Base-by-base conservation (phyloP, 2,329 filamentous ascomycete genomes). In the Nemania sp. region DNA sequence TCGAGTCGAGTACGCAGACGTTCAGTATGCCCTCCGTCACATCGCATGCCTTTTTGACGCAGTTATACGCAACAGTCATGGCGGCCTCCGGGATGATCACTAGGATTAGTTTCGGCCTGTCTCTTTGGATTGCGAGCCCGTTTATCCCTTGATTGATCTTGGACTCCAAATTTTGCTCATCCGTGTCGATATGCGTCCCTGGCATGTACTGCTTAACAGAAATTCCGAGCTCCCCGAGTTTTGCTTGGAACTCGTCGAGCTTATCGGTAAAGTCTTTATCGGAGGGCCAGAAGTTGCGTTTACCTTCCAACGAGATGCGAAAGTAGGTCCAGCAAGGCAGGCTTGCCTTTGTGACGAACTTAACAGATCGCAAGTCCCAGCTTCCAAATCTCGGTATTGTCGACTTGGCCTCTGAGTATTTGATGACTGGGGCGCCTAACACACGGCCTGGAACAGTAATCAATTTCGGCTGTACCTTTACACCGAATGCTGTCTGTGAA, bases 381-480 rank as follows among this genome's bases (percentile, higher is more conserved):
- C 45, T 43, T 20, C 50, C 57, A 15, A 35, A 43, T n/a, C 9
- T n/a, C 25, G 57, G 57, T 9, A 25, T 32, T 43, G 21, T 21
- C 43, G 15, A 17, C 17, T 17, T 25, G 5, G 45, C 10, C 47
- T 17, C 32, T 15, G 29, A 35, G 35, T 49, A 49, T 49, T 49
- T 49, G 32, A 49, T 20, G 9, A 11, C 37, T n/a, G 40, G 35
- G 17, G 53, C 51, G 37, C n/a, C 25, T 35, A 37, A 57, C 42
- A 57, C 48, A 25, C 59, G 46, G 20, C 59, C 47, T 35, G 46
- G 39, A 13, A 60, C 58, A 17, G 58, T 56, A 12, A 60, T 35
- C 29, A 60, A 49, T 48, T 47, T 32, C 15, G 58, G 20, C 9
- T 10, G 25, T 2, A 61, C 48, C 9, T 40, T 42, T 17, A 53